Evolutionary conservation across 2,329 filamentous ascomycete species (phyloP).

Genomic region (Magnaporthiopsis poae): DNA sequence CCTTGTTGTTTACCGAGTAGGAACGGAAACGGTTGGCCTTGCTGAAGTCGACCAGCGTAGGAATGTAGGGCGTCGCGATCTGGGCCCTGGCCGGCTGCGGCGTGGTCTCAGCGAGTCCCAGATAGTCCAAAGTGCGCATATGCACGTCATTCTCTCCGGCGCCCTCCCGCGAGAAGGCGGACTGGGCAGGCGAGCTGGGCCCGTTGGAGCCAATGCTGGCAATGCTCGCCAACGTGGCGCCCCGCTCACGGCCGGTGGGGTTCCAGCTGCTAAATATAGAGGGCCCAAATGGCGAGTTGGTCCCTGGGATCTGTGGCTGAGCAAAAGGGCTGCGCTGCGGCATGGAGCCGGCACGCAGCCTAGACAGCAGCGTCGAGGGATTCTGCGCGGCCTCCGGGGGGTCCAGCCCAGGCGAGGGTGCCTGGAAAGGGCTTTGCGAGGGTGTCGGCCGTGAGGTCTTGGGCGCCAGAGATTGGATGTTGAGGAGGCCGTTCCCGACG

Average conservation of each 20-base stretch:
- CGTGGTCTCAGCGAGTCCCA: slow-evolving; percentile 77
- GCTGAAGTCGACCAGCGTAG: slow-evolving; percentile 64
- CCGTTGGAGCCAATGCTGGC: slow-evolving; percentile 86
- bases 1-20: slow-evolving; percentile 96
- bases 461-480: slow-evolving; percentile 49
- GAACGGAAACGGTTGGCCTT: slow-evolving; percentile 83
- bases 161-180: slow-evolving; percentile 76
- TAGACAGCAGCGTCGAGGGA: slow-evolving; percentile 68
- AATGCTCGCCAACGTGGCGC: slow-evolving; percentile 71
- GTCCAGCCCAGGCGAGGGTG: slow-evolving; percentile 47
- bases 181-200: slow-evolving; percentile 76
- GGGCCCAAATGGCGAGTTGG: slow-evolving; percentile 67
- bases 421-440: slow-evolving; percentile 77
- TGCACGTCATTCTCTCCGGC: slow-evolving; percentile 76
- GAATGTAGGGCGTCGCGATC: slow-evolving; percentile 64
- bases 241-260: slow-evolving; percentile 62
- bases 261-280: slow-evolving; percentile 88
- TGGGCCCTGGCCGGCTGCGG: slow-evolving; percentile 71
- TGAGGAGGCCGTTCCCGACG: slow-evolving; percentile 48
- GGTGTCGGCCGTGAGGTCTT: slow-evolving; percentile 80
- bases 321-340: slow-evolving; percentile 70
- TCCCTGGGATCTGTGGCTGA: slow-evolving; percentile 40
- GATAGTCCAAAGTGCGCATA: slow-evolving; percentile 85
- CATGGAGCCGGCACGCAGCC: slow-evolving; percentile 86
- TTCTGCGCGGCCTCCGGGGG: slow-evolving; percentile 32